Conservation (phyloP, 345 rosid genomes). For the Eucalyptus curtisii region DNA sequence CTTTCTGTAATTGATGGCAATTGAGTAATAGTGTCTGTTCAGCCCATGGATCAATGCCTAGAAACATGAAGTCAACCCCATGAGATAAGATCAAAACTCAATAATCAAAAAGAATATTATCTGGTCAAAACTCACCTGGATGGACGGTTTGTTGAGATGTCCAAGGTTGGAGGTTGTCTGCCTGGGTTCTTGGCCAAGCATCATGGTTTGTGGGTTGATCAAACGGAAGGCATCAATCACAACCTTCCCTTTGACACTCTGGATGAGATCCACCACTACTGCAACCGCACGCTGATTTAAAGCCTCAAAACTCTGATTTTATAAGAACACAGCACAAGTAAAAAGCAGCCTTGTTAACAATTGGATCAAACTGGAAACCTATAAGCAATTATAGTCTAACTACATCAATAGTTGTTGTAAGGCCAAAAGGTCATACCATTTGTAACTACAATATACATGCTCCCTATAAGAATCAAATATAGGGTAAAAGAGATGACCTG, state of each 20-base stretch:
- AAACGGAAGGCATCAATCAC: constrained; percentile 98
- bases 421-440: not conserved
- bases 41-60: constrained; percentile 98
- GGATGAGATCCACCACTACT: constrained; percentile 98
- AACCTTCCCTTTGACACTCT: constrained; percentile 96
- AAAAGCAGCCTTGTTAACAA: not conserved
- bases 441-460: not conserved
- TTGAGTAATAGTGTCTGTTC: constrained; percentile 97
- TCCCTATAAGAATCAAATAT: not conserved
- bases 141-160: constrained; percentile 95
- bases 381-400: not conserved
- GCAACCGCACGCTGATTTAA: constrained; percentile 97
- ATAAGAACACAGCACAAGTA: not conserved
- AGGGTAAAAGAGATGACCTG: constrained; percentile 33
- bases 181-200: constrained; percentile 99
- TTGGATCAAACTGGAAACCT: not conserved
- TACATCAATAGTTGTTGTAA: not conserved
- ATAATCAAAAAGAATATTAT: not conserved
- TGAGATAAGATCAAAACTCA: not conserved
- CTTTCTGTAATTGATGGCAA: constrained; percentile 95
- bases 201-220: constrained; percentile 97
- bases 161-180: constrained; percentile 99
- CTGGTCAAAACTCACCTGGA: constrained; percentile 47
- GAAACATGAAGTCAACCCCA: not conserved
- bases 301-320: constrained; percentile 93